Evolutionary conservation across 805 yeast genomes (phyloP), one percentile per base, ranked within the genome.

Genomic region (Zygotorulaspora chibaensis): DNA sequence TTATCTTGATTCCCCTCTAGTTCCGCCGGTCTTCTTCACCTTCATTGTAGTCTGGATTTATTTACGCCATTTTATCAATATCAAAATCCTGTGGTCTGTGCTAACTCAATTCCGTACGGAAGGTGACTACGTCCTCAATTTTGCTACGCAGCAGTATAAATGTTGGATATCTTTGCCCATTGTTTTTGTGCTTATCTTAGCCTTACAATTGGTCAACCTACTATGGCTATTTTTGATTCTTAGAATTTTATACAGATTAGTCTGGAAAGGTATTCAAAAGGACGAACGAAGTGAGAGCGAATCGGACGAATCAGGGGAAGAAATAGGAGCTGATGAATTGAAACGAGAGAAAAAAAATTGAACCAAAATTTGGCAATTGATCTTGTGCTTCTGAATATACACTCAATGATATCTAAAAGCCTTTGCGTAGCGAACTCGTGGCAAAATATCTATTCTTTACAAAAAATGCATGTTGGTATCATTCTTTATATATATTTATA

Each of bases 141-240:
- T 87, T 81, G 86, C 77, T 10, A 82, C 93, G 26, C 91, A 90
- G 66, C 96, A 93, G 66, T 93, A 91, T 72, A 93, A 93, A 69
- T 93, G 98, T 69, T 88, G 88, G 84, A 87, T 93, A 54, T 84
- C 98, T 18, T 95, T 87, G 69, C 86, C 87, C 44, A 89, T 93
- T 63, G 90, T 91, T 2, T 90, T 93, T 59, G 66, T 69, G 17
- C 76, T 93, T 59, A 76, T 93, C 49, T 72, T 76, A 43, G 90
- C 93, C 1, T 74, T 93, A 53, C 98, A 93, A 66, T 58, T 87
- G 45, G 88, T 93, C 46, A 93, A 93, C 62, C 56, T 79, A 16
- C 93, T 86, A 70, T 93, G 99, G 99, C 74, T 90, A 47, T 80
- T 77, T 57, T 74, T 91, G 57, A 87, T 93, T 51, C 54, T 86